Base-by-base conservation (phyloP, 1,139 yeast genomes). In the Sporopachydermia cereana region DNA sequence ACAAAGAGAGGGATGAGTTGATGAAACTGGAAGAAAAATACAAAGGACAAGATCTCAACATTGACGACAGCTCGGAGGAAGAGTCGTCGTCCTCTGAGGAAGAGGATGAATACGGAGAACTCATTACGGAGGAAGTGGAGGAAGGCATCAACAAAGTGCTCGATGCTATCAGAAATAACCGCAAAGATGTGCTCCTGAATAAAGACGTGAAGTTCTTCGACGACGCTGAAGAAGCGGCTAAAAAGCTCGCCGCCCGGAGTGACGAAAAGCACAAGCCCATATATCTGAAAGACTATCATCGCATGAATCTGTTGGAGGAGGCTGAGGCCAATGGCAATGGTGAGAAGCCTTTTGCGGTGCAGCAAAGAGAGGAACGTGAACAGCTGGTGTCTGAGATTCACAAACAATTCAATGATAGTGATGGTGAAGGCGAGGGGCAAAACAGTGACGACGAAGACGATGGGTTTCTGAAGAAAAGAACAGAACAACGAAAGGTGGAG, bases 51-150 rank as follows among this genome's bases (percentile, higher is more conserved):
- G 54, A 55, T 43, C 44, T 48, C 41, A 54, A 58, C 41, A 56
- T 53, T 12, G 55, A 58, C 2, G 56, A 55, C 16, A 61, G 57
- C 4, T 63, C 60, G 2, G 60, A 54, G 5, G 63, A 59, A 17
- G 63, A 61, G 3, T 60, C 67, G 1, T 62, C 70, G 1, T 61
- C 68, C 3, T 64, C 69, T 1, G 96, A 86, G 59, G 91, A 81
- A 3, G 99, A 93, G 62, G 99, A 93, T 58, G 96, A 89, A 50
- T 82, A 63, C 54, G 99, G 96, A 43, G 95, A 86, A 36, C 67
- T 91, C 48, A 71, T 85, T 46, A 91, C 97, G 0, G 88, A 78
- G 43, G 88, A 84, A 46, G 85, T 93, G 4, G 96, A 93, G 53
- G 63, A 70, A 17, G 94, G 94, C 9, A 81, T 93, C 53, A 69